Base-by-base conservation (phyloP, 2,329 filamentous ascomycete genomes). In the Leptodontidium sp. region DNA sequence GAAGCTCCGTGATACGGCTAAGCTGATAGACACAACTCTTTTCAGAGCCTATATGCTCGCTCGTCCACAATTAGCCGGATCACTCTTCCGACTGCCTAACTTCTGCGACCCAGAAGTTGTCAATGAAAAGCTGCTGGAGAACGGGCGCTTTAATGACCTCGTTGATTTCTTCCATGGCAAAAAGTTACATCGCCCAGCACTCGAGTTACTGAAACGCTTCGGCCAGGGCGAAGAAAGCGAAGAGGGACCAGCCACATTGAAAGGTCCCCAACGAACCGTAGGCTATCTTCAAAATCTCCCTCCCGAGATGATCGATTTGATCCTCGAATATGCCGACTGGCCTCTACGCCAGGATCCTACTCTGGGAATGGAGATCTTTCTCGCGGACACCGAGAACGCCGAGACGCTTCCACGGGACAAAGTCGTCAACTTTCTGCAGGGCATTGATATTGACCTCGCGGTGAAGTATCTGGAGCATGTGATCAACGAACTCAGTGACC, bases 151-250 rank as follows among this genome's bases (percentile, higher is more conserved):
- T 80, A 95, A 91, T 63, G 95, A 98, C 81, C 84, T 99, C 1
- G 94, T 99, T n/a, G 95, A 98, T 79, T 99, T 99, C 78, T 90
- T 98, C 74, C 93, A 97, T 76, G 96, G 96, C 71, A 99, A 99
- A 82, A 94, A 91, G 79, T 86, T 98, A 50, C 96, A 99, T 80
- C 89, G 91, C 21, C 90, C 97, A 77, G 95, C 96, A 0, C 82
- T 99, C 21, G 91, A 93, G 72, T 82, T 98, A 38, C 85, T 99
- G 0, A 87, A 88, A 74, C 91, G 90, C 71, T 98, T 98, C 74
- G 95, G 95, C 21, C 87, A 87, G 35, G 84, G 86, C 1, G 79
- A 84, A 35, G 80, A 83, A 68, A 82, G 83, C 11, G 82, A 86
- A 66, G 83, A 85, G 57, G 81, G 81, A 1, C 84, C 85, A 0